Conservation (phyloP, 2,329 filamentous ascomycete species). For the Trichoderma endophyticum region DNA sequence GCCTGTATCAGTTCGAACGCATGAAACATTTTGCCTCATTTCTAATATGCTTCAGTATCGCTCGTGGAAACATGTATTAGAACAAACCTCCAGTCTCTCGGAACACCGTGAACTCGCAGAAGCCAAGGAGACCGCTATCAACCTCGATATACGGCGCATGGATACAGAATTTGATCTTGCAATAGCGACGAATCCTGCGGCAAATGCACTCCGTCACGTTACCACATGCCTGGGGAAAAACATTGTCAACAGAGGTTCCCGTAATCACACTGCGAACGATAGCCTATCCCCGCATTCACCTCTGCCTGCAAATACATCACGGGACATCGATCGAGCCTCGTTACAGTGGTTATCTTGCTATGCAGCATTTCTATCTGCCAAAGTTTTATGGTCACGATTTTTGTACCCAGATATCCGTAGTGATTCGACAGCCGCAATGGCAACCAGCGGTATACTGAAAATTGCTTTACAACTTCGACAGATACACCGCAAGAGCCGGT, state of each 20-base stretch:
- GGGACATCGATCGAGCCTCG: not conserved
- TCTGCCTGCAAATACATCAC: not conserved
- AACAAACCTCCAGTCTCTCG: not conserved
- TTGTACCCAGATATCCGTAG: not conserved
- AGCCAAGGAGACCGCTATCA: not conserved
- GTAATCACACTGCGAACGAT: not conserved
- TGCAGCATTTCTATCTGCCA: not conserved
- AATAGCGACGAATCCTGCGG: not conserved
- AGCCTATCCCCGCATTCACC: not conserved
- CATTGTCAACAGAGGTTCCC: not conserved
- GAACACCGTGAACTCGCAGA: not conserved
- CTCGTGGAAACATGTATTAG: not conserved
- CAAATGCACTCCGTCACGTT: not conserved
- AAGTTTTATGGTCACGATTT: not conserved
- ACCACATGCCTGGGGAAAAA: not conserved
- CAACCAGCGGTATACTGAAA: not conserved
- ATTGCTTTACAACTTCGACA: not conserved
- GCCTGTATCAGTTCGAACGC: not conserved
- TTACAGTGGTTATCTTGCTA: not conserved
- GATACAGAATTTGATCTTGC: not conserved
- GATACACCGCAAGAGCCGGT: not conserved
- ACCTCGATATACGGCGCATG: not conserved
- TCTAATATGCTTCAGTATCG: slow-evolving; percentile 10
- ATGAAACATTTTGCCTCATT: slow-evolving; percentile 11
- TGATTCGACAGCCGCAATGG: not conserved